Conservation (phyloP, 2,329 filamentous ascomycete genomes). For the Aplosporella prunicola region DNA sequence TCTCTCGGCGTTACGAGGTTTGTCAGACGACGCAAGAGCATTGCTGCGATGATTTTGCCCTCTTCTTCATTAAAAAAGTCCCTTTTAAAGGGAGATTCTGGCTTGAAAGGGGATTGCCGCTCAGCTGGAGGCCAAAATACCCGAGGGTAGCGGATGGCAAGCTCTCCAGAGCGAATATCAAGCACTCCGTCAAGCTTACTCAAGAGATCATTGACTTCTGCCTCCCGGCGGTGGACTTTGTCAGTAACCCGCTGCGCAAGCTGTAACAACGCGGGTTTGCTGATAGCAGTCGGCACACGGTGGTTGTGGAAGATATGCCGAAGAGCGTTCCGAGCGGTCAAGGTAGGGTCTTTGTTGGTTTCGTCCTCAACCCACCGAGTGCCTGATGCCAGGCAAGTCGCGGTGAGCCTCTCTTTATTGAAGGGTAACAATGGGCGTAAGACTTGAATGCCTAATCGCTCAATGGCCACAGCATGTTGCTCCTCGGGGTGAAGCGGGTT, state of each 20-base stretch:
- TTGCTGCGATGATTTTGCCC: conserved; percentile 23
- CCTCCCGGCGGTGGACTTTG: conserved; percentile 42
- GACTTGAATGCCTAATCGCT: conserved; percentile 56
- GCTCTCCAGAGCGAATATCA: conserved; percentile 26
- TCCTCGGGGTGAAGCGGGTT: conserved; percentile 22
- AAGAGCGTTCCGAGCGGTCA: conserved; percentile 75
- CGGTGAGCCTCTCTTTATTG: conserved; percentile 61
- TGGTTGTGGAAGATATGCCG: conserved; percentile 53
- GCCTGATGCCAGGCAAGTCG: conserved; percentile 59
- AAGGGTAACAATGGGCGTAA: conserved; percentile 63
- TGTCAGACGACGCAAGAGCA: conserved; percentile 40
- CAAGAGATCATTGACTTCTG: conserved; percentile 49
- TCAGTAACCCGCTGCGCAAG: conserved; percentile 39
- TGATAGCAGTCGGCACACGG: conserved; percentile 59
- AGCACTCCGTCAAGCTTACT: conserved; percentile 32
- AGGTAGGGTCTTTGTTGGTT: conserved; percentile 68
- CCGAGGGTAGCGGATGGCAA: conserved; percentile 23
- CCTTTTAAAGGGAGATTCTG: conserved; percentile 15
- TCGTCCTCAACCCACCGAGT: conserved; percentile 74
- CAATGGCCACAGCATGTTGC: conserved; percentile 33
- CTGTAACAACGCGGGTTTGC: conserved; percentile 52
- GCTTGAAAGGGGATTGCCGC: no score
- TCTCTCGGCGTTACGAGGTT: conserved; percentile 41
- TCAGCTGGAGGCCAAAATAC: conserved; percentile 15
- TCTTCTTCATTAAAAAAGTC: conserved; percentile 9